Conservation (phyloP, 805 yeast species). For the Phaffomyces antillensis region DNA sequence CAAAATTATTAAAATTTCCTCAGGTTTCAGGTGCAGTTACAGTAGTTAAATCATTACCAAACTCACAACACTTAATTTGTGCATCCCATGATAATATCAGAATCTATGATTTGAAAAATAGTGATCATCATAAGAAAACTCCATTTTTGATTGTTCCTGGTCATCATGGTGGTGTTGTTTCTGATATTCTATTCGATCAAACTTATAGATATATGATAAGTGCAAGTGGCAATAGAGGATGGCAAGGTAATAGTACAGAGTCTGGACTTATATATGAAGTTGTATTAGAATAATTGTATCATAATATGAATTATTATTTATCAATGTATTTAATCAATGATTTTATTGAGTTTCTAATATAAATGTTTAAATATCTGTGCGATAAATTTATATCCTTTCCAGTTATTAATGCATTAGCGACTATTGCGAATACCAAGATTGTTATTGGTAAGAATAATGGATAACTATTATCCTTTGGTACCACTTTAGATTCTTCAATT, state of each 20-base stretch:
- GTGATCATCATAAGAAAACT: slow-evolving; percentile 30
- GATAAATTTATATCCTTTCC: no score
- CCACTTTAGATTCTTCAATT: slow-evolving; percentile 1
- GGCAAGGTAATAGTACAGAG: slow-evolving; percentile 82
- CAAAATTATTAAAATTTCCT: slow-evolving; percentile 66
- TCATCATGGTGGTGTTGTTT: slow-evolving; percentile 87
- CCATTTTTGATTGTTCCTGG: slow-evolving; percentile 94
- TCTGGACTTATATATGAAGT: slow-evolving; percentile 79
- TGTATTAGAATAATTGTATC: slow-evolving; percentile 29
- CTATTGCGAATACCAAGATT: no score
- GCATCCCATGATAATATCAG: slow-evolving; percentile 90
- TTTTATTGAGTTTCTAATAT: not conserved
- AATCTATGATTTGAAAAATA: slow-evolving; percentile 62
- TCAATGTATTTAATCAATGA: not conserved
- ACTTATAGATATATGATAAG: slow-evolving; percentile 83
- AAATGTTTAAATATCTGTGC: no score
- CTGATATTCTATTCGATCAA: slow-evolving; percentile 75
- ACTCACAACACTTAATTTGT: slow-evolving; percentile 69
- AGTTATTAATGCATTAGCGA: no score
- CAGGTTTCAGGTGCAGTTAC: slow-evolving; percentile 87
- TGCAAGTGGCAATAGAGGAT: slow-evolving; percentile 92
- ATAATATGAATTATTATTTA: not conserved
- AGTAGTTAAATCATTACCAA: slow-evolving; percentile 72
- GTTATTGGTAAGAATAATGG: not conserved
- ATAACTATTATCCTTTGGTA: not conserved